A percentile compares a stretch with the other conserved stretches of the same genome.
phyloP scores from a whole-genome alignment of 129 eudicot genomes.

The Artemisia annua region DNA sequence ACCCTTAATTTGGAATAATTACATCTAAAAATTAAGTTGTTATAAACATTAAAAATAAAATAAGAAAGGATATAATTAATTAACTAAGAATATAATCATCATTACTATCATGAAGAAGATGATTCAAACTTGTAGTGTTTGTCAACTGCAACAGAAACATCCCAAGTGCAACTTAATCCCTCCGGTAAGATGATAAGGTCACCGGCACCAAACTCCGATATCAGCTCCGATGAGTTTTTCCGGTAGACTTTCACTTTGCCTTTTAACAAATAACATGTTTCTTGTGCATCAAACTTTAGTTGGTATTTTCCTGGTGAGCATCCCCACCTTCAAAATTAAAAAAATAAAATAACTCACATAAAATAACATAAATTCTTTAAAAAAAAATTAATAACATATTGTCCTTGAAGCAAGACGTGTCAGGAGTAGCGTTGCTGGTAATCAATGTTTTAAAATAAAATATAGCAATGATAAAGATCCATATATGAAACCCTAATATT shows the following conservation, averaged over 20 bases:
- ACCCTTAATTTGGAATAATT: constrained; percentile 32
- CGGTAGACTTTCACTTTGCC: constrained; percentile 86
- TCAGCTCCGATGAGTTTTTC: constrained; percentile 58
- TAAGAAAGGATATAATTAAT: background rate
- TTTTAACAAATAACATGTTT: constrained; percentile 71
- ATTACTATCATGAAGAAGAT: constrained; percentile 35
- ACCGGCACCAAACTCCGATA: constrained; percentile 91
- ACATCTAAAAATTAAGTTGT: constrained; percentile 22
- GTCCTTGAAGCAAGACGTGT: too few species aligned
- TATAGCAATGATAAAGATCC: too few species aligned
- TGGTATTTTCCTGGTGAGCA: constrained; percentile 91
- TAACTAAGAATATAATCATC: background rate
- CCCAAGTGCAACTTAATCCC: constrained; percentile 97
- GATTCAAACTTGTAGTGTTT: constrained; percentile 92
- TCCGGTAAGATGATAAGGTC: constrained; percentile 82
- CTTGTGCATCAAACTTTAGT: constrained; percentile 82
- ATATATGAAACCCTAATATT: too few species aligned
- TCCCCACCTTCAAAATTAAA: constrained; percentile 65
- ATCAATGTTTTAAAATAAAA: too few species aligned
- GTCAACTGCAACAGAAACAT: constrained; percentile 83
- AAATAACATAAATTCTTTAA: background rate
- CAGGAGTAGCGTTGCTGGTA: too few species aligned
- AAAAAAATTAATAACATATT: too few species aligned
- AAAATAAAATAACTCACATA: background rate
- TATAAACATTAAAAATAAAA: constrained; percentile 14